A percentile compares a stretch with the other conserved stretches of the same genome.
Evolutionary conservation across 2,329 filamentous ascomycete genomes (phyloP).

Genomic region (Fusarium stilboides): DNA sequence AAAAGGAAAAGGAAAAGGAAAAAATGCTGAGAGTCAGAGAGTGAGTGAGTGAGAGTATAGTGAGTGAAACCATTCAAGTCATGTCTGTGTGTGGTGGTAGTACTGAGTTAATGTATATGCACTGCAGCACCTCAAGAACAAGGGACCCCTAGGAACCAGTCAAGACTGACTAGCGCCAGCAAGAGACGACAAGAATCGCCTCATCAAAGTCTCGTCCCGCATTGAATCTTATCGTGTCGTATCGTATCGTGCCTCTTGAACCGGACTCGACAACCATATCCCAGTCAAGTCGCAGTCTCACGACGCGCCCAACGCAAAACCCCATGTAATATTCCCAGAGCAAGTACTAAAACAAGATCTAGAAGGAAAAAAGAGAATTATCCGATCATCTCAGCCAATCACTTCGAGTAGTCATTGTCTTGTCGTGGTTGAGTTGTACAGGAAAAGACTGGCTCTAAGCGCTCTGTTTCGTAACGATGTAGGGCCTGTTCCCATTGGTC

Average conservation of each 20-base stretch:
- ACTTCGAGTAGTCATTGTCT: conserved; percentile 6
- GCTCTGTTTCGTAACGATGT: conserved; percentile 43
- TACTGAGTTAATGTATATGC: conserved; percentile 38
- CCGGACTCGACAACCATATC: conserved; percentile 4
- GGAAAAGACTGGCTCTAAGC: conserved; percentile 41
- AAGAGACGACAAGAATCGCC: conserved; percentile 17
- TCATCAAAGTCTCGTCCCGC: conserved; percentile 36
- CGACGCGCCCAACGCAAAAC: conserved; percentile 45
- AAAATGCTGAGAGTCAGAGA: conserved; percentile 10
- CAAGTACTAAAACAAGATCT: conserved; percentile 15
- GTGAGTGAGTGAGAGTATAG: conserved; percentile 22
- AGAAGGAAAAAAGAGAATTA: conserved; percentile 9
- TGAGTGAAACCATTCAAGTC: conserved; percentile 27
- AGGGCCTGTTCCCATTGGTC: conserved; percentile 42
- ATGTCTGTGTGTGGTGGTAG: conserved; percentile 6
- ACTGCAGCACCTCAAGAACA: neutral
- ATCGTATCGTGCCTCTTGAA: conserved; percentile 13
- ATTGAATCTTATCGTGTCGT: conserved; percentile 32
- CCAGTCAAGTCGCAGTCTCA: conserved; percentile 46
- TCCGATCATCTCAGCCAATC: conserved; percentile 30
- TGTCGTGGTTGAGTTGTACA: conserved; percentile 10
- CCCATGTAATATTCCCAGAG: conserved; percentile 3
- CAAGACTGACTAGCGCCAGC: conserved; percentile 36
- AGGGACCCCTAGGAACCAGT: conserved; percentile 7
- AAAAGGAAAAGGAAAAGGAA: conserved; percentile 31